Base-by-base conservation (phyloP, 2,329 filamentous ascomycete species). In the Didymella arachidicola region DNA sequence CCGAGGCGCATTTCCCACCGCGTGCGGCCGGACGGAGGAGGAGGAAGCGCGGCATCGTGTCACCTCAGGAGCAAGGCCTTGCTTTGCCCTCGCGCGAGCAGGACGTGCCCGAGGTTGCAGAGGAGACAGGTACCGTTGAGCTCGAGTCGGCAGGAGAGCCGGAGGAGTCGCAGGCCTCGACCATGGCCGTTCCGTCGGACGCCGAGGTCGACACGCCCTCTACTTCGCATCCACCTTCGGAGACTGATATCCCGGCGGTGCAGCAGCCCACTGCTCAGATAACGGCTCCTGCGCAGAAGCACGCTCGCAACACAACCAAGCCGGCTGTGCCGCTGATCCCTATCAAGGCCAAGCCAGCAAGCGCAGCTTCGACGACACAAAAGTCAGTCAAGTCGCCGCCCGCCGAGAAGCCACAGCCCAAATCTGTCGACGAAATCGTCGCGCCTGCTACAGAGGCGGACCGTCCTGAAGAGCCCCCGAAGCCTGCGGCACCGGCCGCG, bases 191-290 rank as follows among this genome's bases (percentile, higher is more conserved):
- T 12, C 73, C 77, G 7, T 81, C 80, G 14, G 79, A 83, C 18
- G 79, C 77, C 29, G 78, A 82, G 73, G 69, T 78, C 7, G 84
- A 86, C 61, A 87, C 86, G 1, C 85, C 86, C 10, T 81, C 82
- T 3, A 84, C 84, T 8, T 86, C 85, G 8, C 82, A 86, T 59
- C 81, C 82, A 41, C 84, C 84, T 10, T 87, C 86, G 2, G 84
- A 87, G 62, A 77, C 76, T 32, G 81, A 83, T 59, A 83, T 81
- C 3, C 84, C 84, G 2, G 82, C 84, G 29, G 83, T 83, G 1
- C 84, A 86, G 3, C 84, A 86, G 2, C 68, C 77, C 3, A 47
- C 74, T 39, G 64, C 75, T 27, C 69, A 67, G 19, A 61, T 78
- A 7, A 72, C 77, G 52, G 64, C 69, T 14, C 56, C 75, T 18